These are phyloP conservation scores for Leccinum variabile DNA, from an alignment of 1,284 basidiomycete genomes.

Conservation along the genomic window DNA sequence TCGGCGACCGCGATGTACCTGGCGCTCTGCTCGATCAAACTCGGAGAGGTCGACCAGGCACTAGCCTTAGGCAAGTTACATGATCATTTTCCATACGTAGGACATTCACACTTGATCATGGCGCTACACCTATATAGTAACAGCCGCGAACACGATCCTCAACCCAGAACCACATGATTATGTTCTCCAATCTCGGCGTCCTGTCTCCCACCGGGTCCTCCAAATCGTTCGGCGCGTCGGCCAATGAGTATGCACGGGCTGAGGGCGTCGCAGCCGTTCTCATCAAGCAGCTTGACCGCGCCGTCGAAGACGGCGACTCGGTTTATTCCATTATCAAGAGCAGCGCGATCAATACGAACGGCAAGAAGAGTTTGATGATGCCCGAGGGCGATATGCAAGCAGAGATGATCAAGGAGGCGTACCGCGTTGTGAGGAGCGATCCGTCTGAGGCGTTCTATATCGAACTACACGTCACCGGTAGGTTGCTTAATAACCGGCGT, in stretches of 20 bases:
- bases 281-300: constrained; percentile 32
- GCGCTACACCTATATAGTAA: not conserved
- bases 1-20: constrained; percentile 45
- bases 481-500: not conserved
- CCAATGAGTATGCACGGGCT: constrained; percentile 43
- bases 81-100: not conserved
- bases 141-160: constrained; percentile 30
- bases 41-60: constrained; percentile 50
- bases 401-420: constrained; percentile 33
- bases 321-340: constrained; percentile 34
- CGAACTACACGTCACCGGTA: constrained; percentile 49
- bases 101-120: not conserved
- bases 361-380: constrained; percentile 28
- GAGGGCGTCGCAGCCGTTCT: constrained; percentile 32
- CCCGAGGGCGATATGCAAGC: constrained; percentile 35
- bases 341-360: constrained; percentile 33
- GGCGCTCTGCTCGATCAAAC: constrained; percentile 44
- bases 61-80: constrained; percentile 37
- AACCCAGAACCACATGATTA: constrained; percentile 25
- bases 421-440: constrained; percentile 25
- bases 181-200: constrained; percentile 37
- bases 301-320: constrained; percentile 24
- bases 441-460: constrained; percentile 46
- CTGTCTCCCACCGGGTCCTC: constrained; percentile 47
- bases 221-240: constrained; percentile 49